A percentile compares a stretch with the other conserved stretches of the same genome.
phyloP scores from a whole-genome alignment of 2,329 filamentous ascomycete species.

The Peltaster fructicola region DNA sequence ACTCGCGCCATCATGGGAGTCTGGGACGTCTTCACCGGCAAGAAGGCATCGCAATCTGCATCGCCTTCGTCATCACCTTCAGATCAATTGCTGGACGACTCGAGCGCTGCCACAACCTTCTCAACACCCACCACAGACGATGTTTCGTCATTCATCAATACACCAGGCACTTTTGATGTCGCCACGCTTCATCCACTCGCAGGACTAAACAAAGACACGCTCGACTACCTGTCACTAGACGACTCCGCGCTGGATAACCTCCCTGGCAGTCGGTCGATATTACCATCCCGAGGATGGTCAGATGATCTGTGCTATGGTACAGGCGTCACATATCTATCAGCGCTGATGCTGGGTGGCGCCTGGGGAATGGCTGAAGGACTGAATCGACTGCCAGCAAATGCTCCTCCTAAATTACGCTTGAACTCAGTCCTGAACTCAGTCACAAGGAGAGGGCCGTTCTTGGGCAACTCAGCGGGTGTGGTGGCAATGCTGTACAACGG shows the following conservation, averaged over 20 bases:
- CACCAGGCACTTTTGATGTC: slow-evolving; percentile 64
- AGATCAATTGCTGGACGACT: slow-evolving; percentile 27
- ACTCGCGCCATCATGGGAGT: slow-evolving; percentile 29
- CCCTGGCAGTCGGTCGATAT: slow-evolving; percentile 67
- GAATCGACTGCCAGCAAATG: slow-evolving; percentile 49
- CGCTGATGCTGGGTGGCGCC: slow-evolving; percentile 65
- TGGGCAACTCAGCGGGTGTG: slow-evolving; percentile 91
- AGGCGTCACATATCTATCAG: slow-evolving; percentile 82
- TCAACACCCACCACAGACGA: slow-evolving; percentile 48
- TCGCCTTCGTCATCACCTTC: slow-evolving; percentile 24
- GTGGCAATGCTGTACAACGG: slow-evolving; percentile 94
- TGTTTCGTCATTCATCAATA: slow-evolving; percentile 70
- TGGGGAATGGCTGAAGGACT: slow-evolving; percentile 90
- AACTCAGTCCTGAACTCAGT: slow-evolving; percentile 93
- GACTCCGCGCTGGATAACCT: slow-evolving; percentile 76
- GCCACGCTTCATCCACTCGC: slow-evolving; percentile 82
- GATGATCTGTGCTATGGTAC: slow-evolving; percentile 97
- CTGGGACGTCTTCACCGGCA: slow-evolving; percentile 45
- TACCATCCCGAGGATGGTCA: slow-evolving; percentile 91
- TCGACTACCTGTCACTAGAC: slow-evolving; percentile 91
- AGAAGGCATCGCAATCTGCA: slow-evolving; percentile 29
- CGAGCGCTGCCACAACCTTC: slow-evolving; percentile 26
- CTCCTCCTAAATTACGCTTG: slow-evolving; percentile 74
- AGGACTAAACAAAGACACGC: slow-evolving; percentile 75
- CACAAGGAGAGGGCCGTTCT: slow-evolving; percentile 78